These are phyloP conservation scores for Neopestalotiopsis sp. DNA, from an alignment of 2,329 filamentous ascomycete species.

Conservation along the genomic window DNA sequence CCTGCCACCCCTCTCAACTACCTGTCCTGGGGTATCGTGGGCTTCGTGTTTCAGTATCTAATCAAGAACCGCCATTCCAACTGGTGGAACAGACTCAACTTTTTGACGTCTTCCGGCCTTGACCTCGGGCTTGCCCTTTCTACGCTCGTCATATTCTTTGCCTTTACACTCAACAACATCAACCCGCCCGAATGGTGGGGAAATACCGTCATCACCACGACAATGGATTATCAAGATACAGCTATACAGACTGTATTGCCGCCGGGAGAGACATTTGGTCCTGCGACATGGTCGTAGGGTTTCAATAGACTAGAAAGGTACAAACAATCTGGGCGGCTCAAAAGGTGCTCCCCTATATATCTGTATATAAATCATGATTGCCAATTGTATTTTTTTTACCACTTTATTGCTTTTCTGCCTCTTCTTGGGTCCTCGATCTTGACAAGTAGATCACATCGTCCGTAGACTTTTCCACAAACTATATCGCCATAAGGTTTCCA, in stretches of 20 bases:
- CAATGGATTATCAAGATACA: conserved; percentile 65
- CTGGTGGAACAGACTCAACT: conserved; percentile 80
- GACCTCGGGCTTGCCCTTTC: conserved; percentile 72
- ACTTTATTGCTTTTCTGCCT: not conserved
- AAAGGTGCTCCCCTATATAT: not conserved
- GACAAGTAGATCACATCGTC: too few relatives aligned
- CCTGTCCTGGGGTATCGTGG: conserved; percentile 75
- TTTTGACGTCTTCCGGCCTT: conserved; percentile 71
- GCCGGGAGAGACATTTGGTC: conserved; percentile 67
- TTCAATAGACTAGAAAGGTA: not conserved
- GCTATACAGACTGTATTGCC: conserved; percentile 62
- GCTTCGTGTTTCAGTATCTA: conserved; percentile 72
- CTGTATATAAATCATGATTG: not conserved
- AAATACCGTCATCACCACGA: conserved; percentile 62
- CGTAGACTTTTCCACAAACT: too few relatives aligned
- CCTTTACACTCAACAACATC: conserved; percentile 68
- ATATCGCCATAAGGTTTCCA: not conserved
- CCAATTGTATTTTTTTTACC: not conserved
- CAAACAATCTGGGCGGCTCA: not conserved
- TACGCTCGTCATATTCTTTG: conserved; percentile 74
- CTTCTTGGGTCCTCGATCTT: too few relatives aligned
- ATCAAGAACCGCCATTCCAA: conserved; percentile 67
- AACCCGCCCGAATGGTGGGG: conserved; percentile 74
- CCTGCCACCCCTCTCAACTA: conserved; percentile 78
- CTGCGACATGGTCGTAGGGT: conserved; percentile 52